phyloP scores from a whole-genome alignment of 1,284 basidiomycete genomes.

The Porodaedalea pini region DNA sequence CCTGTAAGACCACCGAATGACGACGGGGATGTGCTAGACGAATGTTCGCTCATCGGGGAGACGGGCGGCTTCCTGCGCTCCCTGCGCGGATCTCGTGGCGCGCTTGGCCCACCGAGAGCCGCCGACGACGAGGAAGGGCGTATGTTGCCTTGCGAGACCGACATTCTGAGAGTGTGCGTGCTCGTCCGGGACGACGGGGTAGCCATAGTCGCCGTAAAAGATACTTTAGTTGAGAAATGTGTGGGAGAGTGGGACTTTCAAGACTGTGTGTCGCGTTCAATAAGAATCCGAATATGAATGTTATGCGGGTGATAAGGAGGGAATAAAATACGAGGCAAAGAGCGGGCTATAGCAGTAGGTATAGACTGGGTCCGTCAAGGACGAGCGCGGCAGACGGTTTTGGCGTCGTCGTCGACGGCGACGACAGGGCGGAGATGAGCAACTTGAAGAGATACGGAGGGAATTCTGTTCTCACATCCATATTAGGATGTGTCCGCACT shows the following conservation, averaged over 20 bases:
- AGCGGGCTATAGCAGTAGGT: background rate
- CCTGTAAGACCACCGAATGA: background rate
- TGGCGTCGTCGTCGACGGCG: background rate
- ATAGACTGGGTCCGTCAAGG: background rate
- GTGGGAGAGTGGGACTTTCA: background rate
- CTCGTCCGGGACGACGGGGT: constrained; percentile 10
- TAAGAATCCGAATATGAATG: background rate
- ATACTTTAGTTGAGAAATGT: background rate
- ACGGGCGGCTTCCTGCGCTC: constrained; percentile 15
- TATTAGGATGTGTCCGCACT: background rate
- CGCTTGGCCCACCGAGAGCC: background rate
- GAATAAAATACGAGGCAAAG: constrained; percentile 4
- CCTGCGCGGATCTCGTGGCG: constrained; percentile 11
- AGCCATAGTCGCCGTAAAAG: constrained; percentile 3
- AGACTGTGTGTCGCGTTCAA: background rate
- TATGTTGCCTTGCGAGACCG: constrained; percentile 9
- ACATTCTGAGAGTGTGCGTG: constrained; percentile 14
- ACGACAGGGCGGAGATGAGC: background rate
- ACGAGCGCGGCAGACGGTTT: constrained; percentile 2
- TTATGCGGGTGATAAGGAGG: background rate
- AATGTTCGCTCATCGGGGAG: background rate
- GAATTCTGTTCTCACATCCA: constrained; percentile 1
- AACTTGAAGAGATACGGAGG: background rate
- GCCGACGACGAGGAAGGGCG: constrained; percentile 9
- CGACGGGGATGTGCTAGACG: background rate